Evolutionary conservation across 352 stramenopile species (phyloP).

Genomic region (Thraustotheca clavata): DNA sequence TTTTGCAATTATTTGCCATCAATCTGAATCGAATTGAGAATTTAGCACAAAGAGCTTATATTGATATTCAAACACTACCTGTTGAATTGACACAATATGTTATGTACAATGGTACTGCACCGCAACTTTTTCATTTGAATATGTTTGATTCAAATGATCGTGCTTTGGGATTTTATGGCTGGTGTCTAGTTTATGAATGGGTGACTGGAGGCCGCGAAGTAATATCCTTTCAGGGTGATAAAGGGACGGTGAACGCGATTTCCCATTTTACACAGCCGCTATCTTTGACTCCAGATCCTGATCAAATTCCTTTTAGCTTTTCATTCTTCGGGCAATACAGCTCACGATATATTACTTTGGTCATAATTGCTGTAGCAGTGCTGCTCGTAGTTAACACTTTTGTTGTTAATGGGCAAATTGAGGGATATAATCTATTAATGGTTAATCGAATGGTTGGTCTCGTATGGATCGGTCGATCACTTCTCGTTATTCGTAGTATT

Average conservation of each 20-base stretch:
- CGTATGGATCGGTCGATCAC: neutral
- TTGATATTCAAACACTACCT: too few relatives aligned
- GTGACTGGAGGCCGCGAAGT: neutral
- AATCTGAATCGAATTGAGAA: too few relatives aligned
- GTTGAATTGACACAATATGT: conserved; percentile 3
- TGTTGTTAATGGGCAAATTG: neutral
- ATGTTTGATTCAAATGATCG: neutral
- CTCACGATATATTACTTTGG: neutral
- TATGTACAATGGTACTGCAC: neutral
- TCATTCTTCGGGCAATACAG: neutral
- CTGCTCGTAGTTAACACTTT: neutral
- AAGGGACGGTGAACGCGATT: neutral
- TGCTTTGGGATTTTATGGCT: neutral
- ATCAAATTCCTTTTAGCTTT: neutral
- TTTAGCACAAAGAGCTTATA: too few relatives aligned
- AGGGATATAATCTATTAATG: neutral
- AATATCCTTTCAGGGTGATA: neutral
- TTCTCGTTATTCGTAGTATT: neutral
- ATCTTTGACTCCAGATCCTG: neutral
- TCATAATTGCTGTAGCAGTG: neutral
- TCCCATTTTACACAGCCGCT: neutral
- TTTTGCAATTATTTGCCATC: too few relatives aligned
- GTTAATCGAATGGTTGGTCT: neutral
- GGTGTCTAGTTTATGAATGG: conserved; percentile 8
- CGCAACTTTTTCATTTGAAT: neutral